These are phyloP conservation scores for Candida chauliodis DNA, from an alignment of 805 yeast species.

Conservation along the genomic window DNA sequence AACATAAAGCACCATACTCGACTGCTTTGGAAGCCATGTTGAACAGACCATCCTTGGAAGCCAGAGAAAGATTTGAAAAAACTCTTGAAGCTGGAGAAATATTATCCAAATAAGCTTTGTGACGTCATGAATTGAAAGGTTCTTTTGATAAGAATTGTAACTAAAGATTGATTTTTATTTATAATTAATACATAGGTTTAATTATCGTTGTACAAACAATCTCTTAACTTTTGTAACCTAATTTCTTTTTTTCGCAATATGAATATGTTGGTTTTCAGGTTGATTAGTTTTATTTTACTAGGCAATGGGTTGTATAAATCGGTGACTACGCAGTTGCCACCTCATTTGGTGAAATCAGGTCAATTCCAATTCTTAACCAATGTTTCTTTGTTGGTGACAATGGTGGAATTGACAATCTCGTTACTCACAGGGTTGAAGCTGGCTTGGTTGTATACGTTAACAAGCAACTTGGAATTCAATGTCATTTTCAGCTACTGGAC, in stretches of 20 bases:
- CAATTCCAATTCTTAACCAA: slow-evolving; percentile 25
- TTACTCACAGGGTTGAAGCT: neutral
- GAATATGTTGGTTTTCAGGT: neutral
- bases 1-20: slow-evolving; percentile 41
- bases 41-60: slow-evolving; percentile 34
- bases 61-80: slow-evolving; percentile 37
- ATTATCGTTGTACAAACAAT: too few relatives aligned
- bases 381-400: slow-evolving; percentile 12
- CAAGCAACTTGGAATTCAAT: slow-evolving; percentile 19
- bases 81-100: slow-evolving; percentile 27
- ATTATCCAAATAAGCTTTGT: slow-evolving; percentile 21
- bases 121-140: neutral
- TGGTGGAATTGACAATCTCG: neutral
- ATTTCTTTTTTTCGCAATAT: too few relatives aligned
- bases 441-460: slow-evolving; percentile 9
- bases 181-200: too few relatives aligned
- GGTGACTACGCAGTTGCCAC: slow-evolving; percentile 14
- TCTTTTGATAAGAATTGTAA: slow-evolving; percentile 4
- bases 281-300: neutral
- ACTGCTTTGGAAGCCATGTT: slow-evolving; percentile 36
- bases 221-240: too few relatives aligned
- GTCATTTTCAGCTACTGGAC: slow-evolving; percentile 23
- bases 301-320: slow-evolving; percentile 6
- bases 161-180: neutral
- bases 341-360: slow-evolving; percentile 18